Base-by-base conservation (phyloP, 441 rosid species). In the Hura crepitans region DNA sequence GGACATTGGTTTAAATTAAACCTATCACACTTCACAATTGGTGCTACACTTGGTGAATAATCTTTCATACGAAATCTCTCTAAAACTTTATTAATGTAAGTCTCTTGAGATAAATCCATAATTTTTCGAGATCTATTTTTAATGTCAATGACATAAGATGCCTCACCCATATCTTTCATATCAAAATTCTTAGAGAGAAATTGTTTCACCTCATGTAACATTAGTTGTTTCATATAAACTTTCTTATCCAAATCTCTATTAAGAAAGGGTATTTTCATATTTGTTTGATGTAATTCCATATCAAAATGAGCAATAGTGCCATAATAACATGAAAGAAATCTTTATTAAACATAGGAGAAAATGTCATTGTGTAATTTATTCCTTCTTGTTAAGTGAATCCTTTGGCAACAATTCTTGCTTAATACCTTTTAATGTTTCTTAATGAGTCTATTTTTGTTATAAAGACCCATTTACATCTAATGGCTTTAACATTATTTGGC, bases 391-490 rank as follows among this genome's bases (percentile, higher is more conserved):
- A 6, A 60, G 64, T 60, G 46, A 60, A 62, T 37, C 35, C 39
- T 1, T 58, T 58, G 30, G 43, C 62, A 58, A 58, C 8, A 20
- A 58, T n/a, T 58, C n/a, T 42, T 11, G n/a, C 50, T 14, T 62
- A 2, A 23, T 62, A 39, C 22, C 47, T 42, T 5, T 63, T 39
- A 39, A 63, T 45, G 14, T 53, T 70, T 4, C 12, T 14, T 1
- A 6, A 0, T 1, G 37, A 27, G 30, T 72, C 47, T 8, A 0
- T 28, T 33, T 64, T 72, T 4, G 64, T 64, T 18, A 65, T 72
- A 6, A 3, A 65, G 1, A 65, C 11, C 17, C 46, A 72, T 65
- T 72, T 72, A 23, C 31, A 72, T 7, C 59, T n/a, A n/a, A 61
- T 39, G 5, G 42, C 5, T 2, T 2, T 39, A 9, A 2, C 13